Evolutionary conservation across 345 rosid genomes (phyloP), one percentile per base, ranked within the genome.

Genomic region (Rhizophora mangle): DNA sequence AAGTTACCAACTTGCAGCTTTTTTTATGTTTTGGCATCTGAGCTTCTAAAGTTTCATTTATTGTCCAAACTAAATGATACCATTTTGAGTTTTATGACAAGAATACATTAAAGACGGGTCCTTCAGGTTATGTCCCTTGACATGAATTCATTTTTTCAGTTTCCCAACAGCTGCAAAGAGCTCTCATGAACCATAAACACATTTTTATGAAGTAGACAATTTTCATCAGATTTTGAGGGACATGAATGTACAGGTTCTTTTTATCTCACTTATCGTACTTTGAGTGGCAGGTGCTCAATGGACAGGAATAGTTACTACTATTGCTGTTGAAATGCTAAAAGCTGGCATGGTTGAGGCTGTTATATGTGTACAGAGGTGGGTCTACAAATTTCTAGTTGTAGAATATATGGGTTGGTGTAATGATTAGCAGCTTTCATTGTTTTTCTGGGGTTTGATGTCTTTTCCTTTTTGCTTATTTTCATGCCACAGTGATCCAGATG

Each of bases 251-350:
- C 29, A 37, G 21, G 29, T 68, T 56, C 71, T 60, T 65, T 39
- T 19, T 63, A 55, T 34, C 16, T 69, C 65, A 64, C 66, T 63
- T 53, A 52, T 72, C 68, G 62, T 62, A 62, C 58, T 73, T 64
- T 68, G 51, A 51, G 22, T 39, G 31, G 58, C 79, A 93, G 98
- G 98, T 77, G 98, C 97, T 61, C 98, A 93, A 64, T 93, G 98
- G 98, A 93, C 98, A 3, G 98, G 98, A 24, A 87, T 93, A 69
- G 97, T 93, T 24, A 93, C 98, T 61, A 89, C 96, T 37, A 93
- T 93, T 69, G 98, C 98, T 46, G 82, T 89, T 65, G 97, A 93
- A 83, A 93, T 91, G 98, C 83, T 93, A 60, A 88, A 88, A 82
- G 66, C 94, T 15, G 89, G 85, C 70, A 82, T 89, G 88, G 97